Percentiles rank a stretch among this genome's conserved stretches.
These are phyloP conservation scores for Polysphondylium violaceum DNA, from an alignment of 78 protist species.

Conservation along the genomic window DNA sequence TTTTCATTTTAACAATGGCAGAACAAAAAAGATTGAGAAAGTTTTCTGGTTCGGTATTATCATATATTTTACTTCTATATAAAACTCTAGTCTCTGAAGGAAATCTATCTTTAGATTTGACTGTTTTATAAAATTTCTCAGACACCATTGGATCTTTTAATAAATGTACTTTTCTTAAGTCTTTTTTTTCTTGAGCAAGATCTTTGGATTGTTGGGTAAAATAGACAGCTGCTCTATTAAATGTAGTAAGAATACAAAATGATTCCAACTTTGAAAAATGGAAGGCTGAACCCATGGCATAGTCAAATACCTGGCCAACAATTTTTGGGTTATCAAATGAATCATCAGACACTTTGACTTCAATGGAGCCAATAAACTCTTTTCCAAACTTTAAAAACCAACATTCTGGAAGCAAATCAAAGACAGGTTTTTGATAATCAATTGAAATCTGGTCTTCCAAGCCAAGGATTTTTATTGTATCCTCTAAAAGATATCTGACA, in stretches of 20 bases:
- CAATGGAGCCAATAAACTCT: not conserved
- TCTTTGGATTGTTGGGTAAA: not conserved
- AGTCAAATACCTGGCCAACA: not conserved
- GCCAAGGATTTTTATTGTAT: not conserved
- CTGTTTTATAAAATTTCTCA: too few relatives aligned
- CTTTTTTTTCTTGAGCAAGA: not conserved
- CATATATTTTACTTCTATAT: too few relatives aligned
- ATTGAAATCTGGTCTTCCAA: not conserved
- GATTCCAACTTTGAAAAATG: not conserved
- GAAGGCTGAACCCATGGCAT: not conserved
- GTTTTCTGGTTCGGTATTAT: too few relatives aligned
- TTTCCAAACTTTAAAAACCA: not conserved
- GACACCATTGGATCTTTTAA: too few relatives aligned
- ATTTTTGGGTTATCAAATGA: not conserved
- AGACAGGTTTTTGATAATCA: not conserved
- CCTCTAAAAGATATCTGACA: not conserved
- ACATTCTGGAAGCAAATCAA: not conserved
- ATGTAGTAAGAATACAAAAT: not conserved
- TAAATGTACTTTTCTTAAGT: too few relatives aligned
- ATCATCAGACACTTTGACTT: not conserved
- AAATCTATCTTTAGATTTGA: too few relatives aligned
- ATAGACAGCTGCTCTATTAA: not conserved
- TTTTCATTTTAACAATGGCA: too few relatives aligned
- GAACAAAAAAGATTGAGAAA: too few relatives aligned
- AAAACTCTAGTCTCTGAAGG: too few relatives aligned